These are phyloP conservation scores for Geopyxis carbonaria DNA, from an alignment of 495 filamentous ascomycete species.

Conservation along the genomic window DNA sequence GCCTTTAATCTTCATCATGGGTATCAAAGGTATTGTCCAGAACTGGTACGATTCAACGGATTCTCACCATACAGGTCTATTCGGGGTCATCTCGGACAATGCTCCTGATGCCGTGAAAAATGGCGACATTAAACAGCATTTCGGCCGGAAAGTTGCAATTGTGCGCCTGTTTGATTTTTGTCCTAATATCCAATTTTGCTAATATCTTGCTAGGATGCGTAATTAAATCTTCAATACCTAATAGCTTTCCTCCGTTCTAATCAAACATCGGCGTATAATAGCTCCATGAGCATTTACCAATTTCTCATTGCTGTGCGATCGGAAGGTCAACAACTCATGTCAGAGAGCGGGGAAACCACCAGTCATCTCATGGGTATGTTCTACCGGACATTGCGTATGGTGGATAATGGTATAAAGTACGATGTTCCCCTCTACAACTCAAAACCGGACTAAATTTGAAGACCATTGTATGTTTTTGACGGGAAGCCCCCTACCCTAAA, in stretches of 20 bases:
- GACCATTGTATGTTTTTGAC: constrained; percentile 89
- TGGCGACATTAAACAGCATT: constrained; percentile 96
- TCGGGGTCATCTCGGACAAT: constrained; percentile 76
- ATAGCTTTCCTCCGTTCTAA: no score
- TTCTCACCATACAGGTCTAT: constrained; percentile 40
- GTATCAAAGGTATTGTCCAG: constrained; percentile 52
- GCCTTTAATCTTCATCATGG: constrained; percentile 52
- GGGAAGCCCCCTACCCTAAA: constrained; percentile 93
- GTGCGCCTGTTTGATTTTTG: constrained; percentile 18
- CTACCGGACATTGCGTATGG: constrained; percentile 92
- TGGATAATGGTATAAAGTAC: constrained; percentile 93
- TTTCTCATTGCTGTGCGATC: constrained; percentile 95
- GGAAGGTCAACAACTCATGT: constrained; percentile 88
- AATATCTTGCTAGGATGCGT: constrained; percentile 54
- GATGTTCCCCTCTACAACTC: neutral
- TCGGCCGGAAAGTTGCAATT: constrained; percentile 91
- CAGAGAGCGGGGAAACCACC: constrained; percentile 83
- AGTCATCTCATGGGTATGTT: constrained; percentile 99
- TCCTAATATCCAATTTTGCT: neutral
- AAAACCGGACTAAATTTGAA: neutral
- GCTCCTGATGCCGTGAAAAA: constrained; percentile 85
- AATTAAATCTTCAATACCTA: constrained; percentile 28
- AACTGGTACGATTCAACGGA: neutral
- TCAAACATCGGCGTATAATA: constrained; percentile 24
- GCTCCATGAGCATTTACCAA: constrained; percentile 97